These are phyloP conservation scores for Puccinellia tenuiflora DNA, from an alignment of 176 grass and related monocot species.

Conservation along the genomic window DNA sequence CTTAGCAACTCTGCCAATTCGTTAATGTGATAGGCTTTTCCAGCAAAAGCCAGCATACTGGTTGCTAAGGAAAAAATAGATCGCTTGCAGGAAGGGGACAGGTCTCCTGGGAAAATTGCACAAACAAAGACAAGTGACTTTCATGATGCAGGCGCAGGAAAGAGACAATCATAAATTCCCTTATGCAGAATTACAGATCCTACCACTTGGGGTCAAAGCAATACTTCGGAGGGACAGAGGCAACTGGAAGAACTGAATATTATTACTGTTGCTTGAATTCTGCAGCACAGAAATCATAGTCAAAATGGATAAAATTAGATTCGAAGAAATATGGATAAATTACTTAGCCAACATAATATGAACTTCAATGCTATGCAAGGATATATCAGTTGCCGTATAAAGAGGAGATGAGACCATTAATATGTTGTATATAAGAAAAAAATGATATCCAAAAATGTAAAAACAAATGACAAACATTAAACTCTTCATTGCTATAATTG, in stretches of 20 bases:
- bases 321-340: background rate
- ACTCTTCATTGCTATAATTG: background rate
- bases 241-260: slow-evolving; percentile 71
- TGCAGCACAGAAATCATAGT: slow-evolving; percentile 41
- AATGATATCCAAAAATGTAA: background rate
- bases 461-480: background rate
- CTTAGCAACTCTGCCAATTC: slow-evolving; percentile 60
- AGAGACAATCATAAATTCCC: slow-evolving; percentile 15
- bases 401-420: background rate
- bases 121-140: slow-evolving; percentile 19
- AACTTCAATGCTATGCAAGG: slow-evolving; percentile 6
- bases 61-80: slow-evolving; percentile 75
- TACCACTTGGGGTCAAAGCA: slow-evolving; percentile 66
- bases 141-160: background rate
- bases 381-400: background rate
- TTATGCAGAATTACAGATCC: slow-evolving; percentile 2
- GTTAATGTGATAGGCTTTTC: slow-evolving; percentile 68
- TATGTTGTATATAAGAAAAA: slow-evolving; percentile 8
- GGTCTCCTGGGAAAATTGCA: slow-evolving; percentile 41
- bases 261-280: slow-evolving; percentile 62
- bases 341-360: slow-evolving; percentile 10
- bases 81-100: slow-evolving; percentile 61
- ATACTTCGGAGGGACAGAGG: slow-evolving; percentile 70
- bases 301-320: background rate
- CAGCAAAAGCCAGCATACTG: slow-evolving; percentile 76